Evolutionary conservation across 305 asterid genomes (phyloP).

Genomic region (Fraxinus latifolia): DNA sequence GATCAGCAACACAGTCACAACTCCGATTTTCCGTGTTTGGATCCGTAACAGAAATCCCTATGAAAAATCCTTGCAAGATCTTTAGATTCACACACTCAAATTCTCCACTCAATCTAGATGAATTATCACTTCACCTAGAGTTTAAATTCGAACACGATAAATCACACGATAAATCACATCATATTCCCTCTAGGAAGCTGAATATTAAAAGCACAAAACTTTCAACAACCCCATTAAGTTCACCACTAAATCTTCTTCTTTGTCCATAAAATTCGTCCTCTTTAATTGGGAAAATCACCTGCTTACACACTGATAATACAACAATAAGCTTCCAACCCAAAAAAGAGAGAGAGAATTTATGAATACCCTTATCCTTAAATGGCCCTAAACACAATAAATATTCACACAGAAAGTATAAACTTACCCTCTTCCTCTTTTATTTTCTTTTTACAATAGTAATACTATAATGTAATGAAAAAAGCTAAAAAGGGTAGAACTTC

Average conservation of each 20-base stretch:
- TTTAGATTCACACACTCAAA: conserved; percentile 5
- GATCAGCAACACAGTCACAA: conserved; percentile 36
- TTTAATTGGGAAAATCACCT: neutral
- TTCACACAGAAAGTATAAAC: conserved; percentile 11
- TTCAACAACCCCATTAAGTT: conserved; percentile 4
- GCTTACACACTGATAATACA: conserved; percentile 10
- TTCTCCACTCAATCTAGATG: conserved; percentile 22
- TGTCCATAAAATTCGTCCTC: conserved; percentile 18
- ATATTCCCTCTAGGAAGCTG: neutral
- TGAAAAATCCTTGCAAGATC: conserved; percentile 7
- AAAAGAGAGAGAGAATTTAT: conserved; percentile 18
- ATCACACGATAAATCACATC: neutral
- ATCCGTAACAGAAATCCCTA: conserved; percentile 31
- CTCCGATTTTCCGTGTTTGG: conserved; percentile 34
- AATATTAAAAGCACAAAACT: neutral
- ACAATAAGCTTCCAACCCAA: conserved; percentile 26
- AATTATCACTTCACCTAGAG: conserved; percentile 12
- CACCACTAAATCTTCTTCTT: neutral
- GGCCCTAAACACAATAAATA: neutral
- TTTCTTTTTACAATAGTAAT: neutral
- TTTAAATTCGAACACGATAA: neutral
- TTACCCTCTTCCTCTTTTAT: conserved; percentile 13
- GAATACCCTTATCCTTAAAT: conserved; percentile 30
- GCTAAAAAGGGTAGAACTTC: conserved; percentile 29
- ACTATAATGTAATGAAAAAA: conserved; percentile 23